These are phyloP conservation scores for Wickerhamomyces ciferrii DNA, from an alignment of 805 yeast species.

Conservation along the genomic window DNA sequence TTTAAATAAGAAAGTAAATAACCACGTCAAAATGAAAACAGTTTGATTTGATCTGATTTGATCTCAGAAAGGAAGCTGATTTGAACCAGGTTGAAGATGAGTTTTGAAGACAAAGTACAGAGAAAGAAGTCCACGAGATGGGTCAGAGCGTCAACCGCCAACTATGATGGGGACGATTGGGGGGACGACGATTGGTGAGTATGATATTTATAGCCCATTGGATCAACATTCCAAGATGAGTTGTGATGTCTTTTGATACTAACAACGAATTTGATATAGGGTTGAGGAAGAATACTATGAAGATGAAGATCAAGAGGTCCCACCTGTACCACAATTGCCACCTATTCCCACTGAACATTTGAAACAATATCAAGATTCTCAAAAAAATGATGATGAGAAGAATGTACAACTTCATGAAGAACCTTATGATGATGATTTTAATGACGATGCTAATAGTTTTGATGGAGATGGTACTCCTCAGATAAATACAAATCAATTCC, in stretches of 20 bases:
- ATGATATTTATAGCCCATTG: no score
- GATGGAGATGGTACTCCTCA: conserved; percentile 3
- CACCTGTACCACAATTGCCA: conserved; percentile 2
- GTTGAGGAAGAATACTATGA: conserved; percentile 14
- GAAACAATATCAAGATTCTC: neutral
- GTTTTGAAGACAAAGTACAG: conserved; percentile 20
- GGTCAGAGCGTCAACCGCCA: conserved; percentile 33
- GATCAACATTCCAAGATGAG: neutral
- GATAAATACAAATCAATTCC: conserved; percentile 3
- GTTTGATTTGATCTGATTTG: neutral
- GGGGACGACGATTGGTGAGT: no score
- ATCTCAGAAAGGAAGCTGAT: neutral
- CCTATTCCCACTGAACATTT: neutral
- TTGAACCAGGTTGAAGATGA: neutral
- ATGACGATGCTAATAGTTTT: neutral
- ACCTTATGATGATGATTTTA: neutral
- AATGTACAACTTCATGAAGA: conserved; percentile 1
- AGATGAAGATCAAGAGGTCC: conserved; percentile 2
- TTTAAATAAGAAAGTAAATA: neutral
- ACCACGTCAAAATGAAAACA: neutral
- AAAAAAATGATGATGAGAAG: neutral
- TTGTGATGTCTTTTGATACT: neutral
- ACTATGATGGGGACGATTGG: conserved; percentile 39
- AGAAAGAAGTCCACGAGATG: conserved; percentile 36
- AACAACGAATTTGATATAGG: conserved; percentile 3